Base-by-base conservation (phyloP, 345 rosid genomes). In the Cardiospermum halicacabum region DNA sequence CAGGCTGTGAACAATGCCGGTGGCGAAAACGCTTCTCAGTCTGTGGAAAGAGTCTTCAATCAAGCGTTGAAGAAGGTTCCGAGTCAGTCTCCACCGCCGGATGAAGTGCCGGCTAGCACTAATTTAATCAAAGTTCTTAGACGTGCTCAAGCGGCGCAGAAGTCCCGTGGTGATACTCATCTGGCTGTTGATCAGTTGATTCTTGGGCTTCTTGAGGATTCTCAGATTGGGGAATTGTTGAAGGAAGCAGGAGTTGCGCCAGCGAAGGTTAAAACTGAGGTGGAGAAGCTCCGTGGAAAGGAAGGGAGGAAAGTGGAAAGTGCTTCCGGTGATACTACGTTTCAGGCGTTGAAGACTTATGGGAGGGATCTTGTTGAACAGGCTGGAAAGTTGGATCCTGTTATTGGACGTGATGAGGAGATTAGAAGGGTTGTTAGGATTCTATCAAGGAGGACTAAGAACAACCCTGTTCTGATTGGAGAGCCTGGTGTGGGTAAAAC, bases 401-500 rank as follows among this genome's bases (percentile, higher is more conserved):
- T 93, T 5, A 90, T 93, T 22, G 98, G 97, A 7, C 60, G 98
- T 2, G 97, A 93, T 53, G 97, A 93, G 39, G 98, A 90, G 68
- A 92, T 92, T 11, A 72, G 94, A 53, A 82, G 94, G 62, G 92
- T 93, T 1, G 80, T 90, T 7, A 72, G 97, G 72, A 93, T 93
- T 53, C 86, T 93, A 15, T 93, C 96, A 0, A 75, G 98, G 40
- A 82, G 98, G 61, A 93, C 98, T 0, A 93, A 93, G 78, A 93
- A 93, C 77, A 93, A 93, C 43, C 98, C 94, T 0, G 98, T 93
- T 31, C 89, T 93, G 21, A 93, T 93, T 36, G 98, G 98, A 40
- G 97, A 90, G 56, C 98, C 98, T 0, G 98, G 97, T 16, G 96
- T 93, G 1, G 96, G 98, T 0, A 93, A 93, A 76, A 93, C 98